Base-by-base conservation (phyloP, 2,329 filamentous ascomycete genomes). In the Pyricularia sp. region DNA sequence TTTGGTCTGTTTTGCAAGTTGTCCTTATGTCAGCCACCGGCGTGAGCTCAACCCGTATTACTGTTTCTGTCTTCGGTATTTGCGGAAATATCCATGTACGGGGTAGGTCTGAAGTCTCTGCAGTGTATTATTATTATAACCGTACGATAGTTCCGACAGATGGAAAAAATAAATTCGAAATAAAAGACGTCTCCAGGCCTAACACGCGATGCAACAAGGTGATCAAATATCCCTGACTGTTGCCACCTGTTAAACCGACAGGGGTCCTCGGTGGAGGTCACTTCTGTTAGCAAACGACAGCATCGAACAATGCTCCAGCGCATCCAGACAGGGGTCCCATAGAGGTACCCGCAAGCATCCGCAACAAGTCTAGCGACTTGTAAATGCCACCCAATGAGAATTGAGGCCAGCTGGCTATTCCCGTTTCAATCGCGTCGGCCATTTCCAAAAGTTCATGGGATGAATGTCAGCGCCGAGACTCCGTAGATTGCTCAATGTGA, bases 351-450 rank as follows among this genome's bases (percentile, higher is more conserved):
- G 24, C n/a, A 30, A 53, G 19, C 31, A 62, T 31, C 60, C 31
- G n/a, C 60, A n/a, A 62, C 60, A 24, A 61, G 30, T 31, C 28
- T 35, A 24, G 60, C 60, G 31, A 35, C 31, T 12, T 26, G 13
- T 16, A 24, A 40, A 16, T 13, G n/a, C 6, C 60, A 49, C 33
- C 62, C 62, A 63, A 63, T 53, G 28, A 53, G 16, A 63, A 31
- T 19, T 44, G 62, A 63, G 62, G 62, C 62, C 62, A 63, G 62
- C 62, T 63, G 44, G 22, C 40, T 63, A 53, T 62, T 63, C 40
- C 35, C 30, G 28, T 33, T 62, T 62, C 30, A 44, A 62, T 62
- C 33, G 28, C 61, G 40, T 40, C 61, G 61, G 40, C 31, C 35
- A 49, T 57, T 6, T 12, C 33, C 33, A 40, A 40, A 53, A 55